Evolutionary conservation across 371 early-diverging fungal species (phyloP).

Genomic region (Globomyces sp.): DNA sequence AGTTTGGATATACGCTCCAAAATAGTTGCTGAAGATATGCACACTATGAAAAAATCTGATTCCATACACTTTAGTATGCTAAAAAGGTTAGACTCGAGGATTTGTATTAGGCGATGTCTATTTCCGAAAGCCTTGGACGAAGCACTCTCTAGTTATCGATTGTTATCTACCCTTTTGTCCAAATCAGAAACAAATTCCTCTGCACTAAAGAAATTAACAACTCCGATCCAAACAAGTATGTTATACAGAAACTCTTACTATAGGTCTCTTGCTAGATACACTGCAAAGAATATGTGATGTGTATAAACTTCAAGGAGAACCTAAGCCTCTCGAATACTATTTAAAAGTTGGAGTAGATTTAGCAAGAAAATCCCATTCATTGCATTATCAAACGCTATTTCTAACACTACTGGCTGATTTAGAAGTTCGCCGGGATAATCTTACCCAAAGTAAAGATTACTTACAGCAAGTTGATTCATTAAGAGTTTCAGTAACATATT

Average conservation of each 20-base stretch:
- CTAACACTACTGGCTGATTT: background rate
- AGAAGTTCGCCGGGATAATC: background rate
- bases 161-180: no score
- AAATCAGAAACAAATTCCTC: no score
- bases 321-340: constrained; percentile 6
- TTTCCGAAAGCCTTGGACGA: no score
- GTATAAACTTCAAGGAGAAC: background rate
- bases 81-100: no score
- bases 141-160: no score
- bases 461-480: no score
- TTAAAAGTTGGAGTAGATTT: constrained; percentile 5
- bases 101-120: no score
- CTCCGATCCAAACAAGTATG: no score
- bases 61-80: background rate
- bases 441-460: no score
- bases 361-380: constrained; percentile 11
- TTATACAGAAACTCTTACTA: no score
- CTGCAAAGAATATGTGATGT: background rate
- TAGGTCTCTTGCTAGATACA: background rate
- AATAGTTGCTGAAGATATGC: background rate
- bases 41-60: background rate
- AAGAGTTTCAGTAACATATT: no score
- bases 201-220: no score
- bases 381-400: background rate
- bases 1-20: background rate